Percentiles rank a stretch among this genome's conserved stretches.
phyloP scores from a whole-genome alignment of 2,329 filamentous ascomycete species.

The Alternaria gansuensis region DNA sequence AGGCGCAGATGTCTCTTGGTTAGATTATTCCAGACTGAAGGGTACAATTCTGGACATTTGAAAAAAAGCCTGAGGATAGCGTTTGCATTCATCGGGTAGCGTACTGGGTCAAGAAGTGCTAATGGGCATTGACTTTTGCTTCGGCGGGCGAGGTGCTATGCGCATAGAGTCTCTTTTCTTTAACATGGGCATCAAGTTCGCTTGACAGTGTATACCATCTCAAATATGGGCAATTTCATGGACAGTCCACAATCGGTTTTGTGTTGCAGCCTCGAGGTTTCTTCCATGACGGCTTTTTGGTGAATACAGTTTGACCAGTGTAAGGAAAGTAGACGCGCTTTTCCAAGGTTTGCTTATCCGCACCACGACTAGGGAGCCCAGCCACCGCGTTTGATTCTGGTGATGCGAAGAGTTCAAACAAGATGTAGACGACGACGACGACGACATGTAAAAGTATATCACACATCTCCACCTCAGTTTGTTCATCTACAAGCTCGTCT shows the following conservation, averaged over 20 bases:
- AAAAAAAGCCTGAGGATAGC: slow-evolving; percentile 13
- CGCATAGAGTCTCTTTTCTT: neutral
- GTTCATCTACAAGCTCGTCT: neutral
- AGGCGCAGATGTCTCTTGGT: slow-evolving; percentile 32
- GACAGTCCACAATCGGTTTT: neutral
- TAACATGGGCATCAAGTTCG: neutral
- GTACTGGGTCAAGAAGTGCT: neutral
- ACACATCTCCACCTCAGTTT: too few relatives aligned
- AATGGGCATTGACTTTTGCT: neutral
- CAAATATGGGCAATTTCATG: neutral
- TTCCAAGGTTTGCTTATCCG: neutral
- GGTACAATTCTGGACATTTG: too few relatives aligned
- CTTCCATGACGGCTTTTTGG: slow-evolving; percentile 1
- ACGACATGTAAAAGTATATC: neutral
- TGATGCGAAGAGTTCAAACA: neutral
- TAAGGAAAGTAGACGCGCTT: neutral
- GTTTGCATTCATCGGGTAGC: slow-evolving; percentile 4
- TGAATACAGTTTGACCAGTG: slow-evolving; percentile 5
- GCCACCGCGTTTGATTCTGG: neutral
- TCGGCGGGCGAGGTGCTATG: neutral
- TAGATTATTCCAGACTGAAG: slow-evolving; percentile 4
- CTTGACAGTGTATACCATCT: slow-evolving; percentile 3
- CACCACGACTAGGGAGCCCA: neutral
- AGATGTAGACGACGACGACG: neutral
- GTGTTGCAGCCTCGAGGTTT: neutral